A percentile compares a stretch with the other conserved stretches of the same genome.
These are phyloP conservation scores for Candolleomyces aberdarensis DNA, from an alignment of 768 basidiomycete species.

Conservation along the genomic window DNA sequence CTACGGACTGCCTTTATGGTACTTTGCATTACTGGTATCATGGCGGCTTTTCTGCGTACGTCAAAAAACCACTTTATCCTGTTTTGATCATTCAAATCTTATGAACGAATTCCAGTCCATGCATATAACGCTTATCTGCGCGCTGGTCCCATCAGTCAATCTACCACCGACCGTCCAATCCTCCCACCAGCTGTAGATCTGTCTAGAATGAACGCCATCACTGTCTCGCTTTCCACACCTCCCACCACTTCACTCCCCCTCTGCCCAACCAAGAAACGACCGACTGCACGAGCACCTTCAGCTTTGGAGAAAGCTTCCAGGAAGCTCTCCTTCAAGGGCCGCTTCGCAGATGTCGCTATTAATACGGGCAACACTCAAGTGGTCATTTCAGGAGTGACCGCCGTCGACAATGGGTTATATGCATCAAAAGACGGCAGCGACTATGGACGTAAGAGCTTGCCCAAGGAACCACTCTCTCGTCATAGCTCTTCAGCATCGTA, in stretches of 20 bases:
- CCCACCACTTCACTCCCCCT: conserved; percentile 1
- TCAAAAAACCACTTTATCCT: conserved; percentile 8
- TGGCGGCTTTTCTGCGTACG: conserved; percentile 26
- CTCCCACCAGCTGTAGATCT: conserved; percentile 6
- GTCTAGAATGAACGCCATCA: conserved; percentile 11
- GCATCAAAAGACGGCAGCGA: background rate
- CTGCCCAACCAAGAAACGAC: conserved; percentile 4
- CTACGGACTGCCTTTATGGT: conserved; percentile 19
- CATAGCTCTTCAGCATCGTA: conserved; percentile 5
- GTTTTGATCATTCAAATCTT: conserved; percentile 1
- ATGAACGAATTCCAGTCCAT: conserved; percentile 7
- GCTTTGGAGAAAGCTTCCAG: conserved; percentile 1
- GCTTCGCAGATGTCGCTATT: conserved; percentile 6
- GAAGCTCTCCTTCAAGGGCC: background rate
- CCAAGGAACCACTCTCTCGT: background rate
- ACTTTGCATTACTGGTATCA: conserved; percentile 20
- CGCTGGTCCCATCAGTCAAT: background rate
- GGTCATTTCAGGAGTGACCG: background rate
- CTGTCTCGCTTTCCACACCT: conserved; percentile 7
- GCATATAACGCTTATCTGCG: conserved; percentile 7
- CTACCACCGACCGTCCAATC: background rate
- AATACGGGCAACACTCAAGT: conserved; percentile 3
- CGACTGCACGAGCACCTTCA: background rate
- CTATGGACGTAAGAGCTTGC: background rate
- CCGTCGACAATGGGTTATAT: background rate